Conservation (phyloP, 1,139 yeast genomes). For the Hyphopichia pseudoburtonii region DNA sequence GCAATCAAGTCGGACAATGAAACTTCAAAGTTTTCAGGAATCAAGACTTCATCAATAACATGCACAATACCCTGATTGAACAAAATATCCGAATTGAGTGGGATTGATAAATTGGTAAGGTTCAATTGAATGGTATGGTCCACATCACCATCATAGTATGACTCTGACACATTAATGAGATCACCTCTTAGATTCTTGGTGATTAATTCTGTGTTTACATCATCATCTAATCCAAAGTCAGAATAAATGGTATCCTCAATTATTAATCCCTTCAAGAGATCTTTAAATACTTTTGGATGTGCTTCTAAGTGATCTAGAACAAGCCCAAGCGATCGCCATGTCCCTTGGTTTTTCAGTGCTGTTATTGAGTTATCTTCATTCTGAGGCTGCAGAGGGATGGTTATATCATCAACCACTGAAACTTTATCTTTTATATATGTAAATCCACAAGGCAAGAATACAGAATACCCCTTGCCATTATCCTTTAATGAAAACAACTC, state of each 20-base stretch:
- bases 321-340: constrained; percentile 72
- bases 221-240: constrained; percentile 43
- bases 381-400: too few species aligned
- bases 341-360: constrained; percentile 17
- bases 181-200: constrained; percentile 42
- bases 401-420: too few species aligned
- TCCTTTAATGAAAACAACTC: constrained; percentile 43
- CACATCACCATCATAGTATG: constrained; percentile 22
- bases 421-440: neutral
- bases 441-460: constrained; percentile 74
- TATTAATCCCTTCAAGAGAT: constrained; percentile 57
- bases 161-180: constrained; percentile 19
- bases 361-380: neutral
- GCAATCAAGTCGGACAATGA: constrained; percentile 56
- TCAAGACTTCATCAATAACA: constrained; percentile 53
- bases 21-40: constrained; percentile 60
- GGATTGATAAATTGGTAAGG: constrained; percentile 26
- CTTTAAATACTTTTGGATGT: constrained; percentile 50
- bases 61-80: constrained; percentile 88
- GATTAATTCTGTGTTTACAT: constrained; percentile 13
- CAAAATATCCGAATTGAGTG: constrained; percentile 62
- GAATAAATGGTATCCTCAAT: constrained; percentile 68
- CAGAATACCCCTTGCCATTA: constrained; percentile 64
- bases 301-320: constrained; percentile 57
- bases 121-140: constrained; percentile 29